These are phyloP conservation scores for Kazachstania viticola DNA, from an alignment of 805 yeast genomes.

Conservation along the genomic window DNA sequence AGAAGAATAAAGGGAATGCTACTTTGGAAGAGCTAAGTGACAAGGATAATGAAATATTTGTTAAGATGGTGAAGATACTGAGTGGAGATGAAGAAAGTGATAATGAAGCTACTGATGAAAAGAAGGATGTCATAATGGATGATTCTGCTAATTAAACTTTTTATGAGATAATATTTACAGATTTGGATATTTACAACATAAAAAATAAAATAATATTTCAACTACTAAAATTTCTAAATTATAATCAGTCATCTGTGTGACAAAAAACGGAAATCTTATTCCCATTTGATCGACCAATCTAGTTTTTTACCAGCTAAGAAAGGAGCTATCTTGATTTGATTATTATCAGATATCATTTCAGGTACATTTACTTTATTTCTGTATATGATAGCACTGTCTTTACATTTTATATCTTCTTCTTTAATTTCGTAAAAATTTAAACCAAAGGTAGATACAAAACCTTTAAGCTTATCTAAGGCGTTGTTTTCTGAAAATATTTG, in stretches of 20 bases:
- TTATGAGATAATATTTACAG: too few species aligned
- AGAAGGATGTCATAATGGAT: constrained; percentile 8
- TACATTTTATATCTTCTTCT: constrained; percentile 31
- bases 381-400: constrained; percentile 44
- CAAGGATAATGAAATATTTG: constrained; percentile 42
- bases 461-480: constrained; percentile 53
- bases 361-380: constrained; percentile 48
- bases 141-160: constrained; percentile 1
- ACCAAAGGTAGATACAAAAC: constrained; percentile 71
- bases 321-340: constrained; percentile 57
- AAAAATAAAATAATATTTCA: background rate
- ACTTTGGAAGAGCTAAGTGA: constrained; percentile 36
- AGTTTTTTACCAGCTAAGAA: constrained; percentile 74
- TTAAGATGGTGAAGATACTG: constrained; percentile 39
- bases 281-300: constrained; percentile 70
- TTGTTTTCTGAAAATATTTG: constrained; percentile 64
- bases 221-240: background rate
- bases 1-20: constrained; percentile 43
- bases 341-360: constrained; percentile 35
- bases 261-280: background rate
- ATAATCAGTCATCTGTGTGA: background rate
- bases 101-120: constrained; percentile 9
- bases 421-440: constrained; percentile 54
- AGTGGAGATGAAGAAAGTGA: constrained; percentile 22
- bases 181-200: too few species aligned